Evolutionary conservation across 2,329 filamentous ascomycete species (phyloP).

Genomic region (Venturia oleaginea): DNA sequence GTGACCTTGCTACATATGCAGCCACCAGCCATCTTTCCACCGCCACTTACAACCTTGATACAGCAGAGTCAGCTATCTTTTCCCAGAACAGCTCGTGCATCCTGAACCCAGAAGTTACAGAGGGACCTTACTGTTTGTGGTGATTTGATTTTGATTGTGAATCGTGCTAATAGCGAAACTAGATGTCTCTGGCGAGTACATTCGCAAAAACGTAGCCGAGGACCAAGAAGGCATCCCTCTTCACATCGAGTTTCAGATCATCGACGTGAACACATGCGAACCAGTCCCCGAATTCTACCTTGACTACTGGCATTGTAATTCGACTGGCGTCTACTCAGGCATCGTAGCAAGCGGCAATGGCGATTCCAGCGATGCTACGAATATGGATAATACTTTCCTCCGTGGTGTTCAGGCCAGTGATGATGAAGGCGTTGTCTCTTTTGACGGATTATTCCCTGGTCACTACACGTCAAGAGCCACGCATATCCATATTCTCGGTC

Average conservation of each 20-base stretch:
- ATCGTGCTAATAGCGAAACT: background rate
- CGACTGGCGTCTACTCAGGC: conserved; percentile 26
- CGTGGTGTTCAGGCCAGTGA: conserved; percentile 38
- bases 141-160: background rate
- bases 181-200: conserved; percentile 42
- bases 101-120: conserved; percentile 25
- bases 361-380: conserved; percentile 25
- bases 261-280: conserved; percentile 46
- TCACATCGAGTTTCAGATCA: conserved; percentile 44
- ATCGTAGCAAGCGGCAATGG: conserved; percentile 30
- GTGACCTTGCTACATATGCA: background rate
- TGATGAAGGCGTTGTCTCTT: conserved; percentile 32
- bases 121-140: conserved; percentile 26
- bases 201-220: conserved; percentile 41
- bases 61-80: conserved; percentile 21
- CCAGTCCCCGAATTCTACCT: conserved; percentile 39
- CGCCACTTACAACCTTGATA: conserved; percentile 21
- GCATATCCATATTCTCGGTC: conserved; percentile 14
- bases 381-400: conserved; percentile 27
- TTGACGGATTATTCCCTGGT: conserved; percentile 37
- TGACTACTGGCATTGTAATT: conserved; percentile 45
- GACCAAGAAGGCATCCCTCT: conserved; percentile 40
- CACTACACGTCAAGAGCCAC: conserved; percentile 33
- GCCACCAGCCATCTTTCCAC: conserved; percentile 24
- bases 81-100: conserved; percentile 26